Percentiles rank a stretch among this genome's conserved stretches.
phyloP scores from a whole-genome alignment of 495 filamentous ascomycete species.

The Penicillium pulvis region DNA sequence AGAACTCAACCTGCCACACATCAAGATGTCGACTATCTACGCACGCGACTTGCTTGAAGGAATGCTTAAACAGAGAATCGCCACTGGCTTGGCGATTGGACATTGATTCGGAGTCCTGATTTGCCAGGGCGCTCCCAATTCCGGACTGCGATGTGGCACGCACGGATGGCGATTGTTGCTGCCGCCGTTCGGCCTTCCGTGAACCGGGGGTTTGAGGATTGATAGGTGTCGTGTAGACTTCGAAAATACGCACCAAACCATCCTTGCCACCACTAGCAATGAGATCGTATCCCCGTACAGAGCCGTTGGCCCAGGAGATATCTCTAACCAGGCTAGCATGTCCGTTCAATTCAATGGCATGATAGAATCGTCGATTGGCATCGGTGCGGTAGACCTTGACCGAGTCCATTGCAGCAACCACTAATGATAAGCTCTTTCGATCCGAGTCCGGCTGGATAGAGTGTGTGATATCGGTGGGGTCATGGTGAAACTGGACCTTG shows the following conservation, averaged over 20 bases:
- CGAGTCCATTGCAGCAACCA: conserved; percentile 79
- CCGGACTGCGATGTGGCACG: conserved; percentile 50
- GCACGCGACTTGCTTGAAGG: conserved; percentile 48
- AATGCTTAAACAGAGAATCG: conserved; percentile 46
- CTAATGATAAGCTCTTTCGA: conserved; percentile 69
- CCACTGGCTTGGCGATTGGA: conserved; percentile 36
- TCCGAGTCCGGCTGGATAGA: conserved; percentile 76
- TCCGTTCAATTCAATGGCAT: conserved; percentile 69
- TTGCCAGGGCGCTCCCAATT: conserved; percentile 54
- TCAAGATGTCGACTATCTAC: conserved; percentile 53
- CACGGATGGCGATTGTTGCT: conserved; percentile 36
- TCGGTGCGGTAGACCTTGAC: conserved; percentile 82
- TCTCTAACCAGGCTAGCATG: conserved; percentile 82
- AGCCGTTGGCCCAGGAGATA: conserved; percentile 89
- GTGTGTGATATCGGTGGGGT: conserved; percentile 74
- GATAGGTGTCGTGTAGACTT: conserved; percentile 60
- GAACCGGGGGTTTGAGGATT: conserved; percentile 32
- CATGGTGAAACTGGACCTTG: conserved; percentile 81
- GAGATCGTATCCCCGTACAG: conserved; percentile 82
- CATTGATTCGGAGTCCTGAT: conserved; percentile 33
- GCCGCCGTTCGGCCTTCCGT: conserved; percentile 33
- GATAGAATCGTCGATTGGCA: conserved; percentile 67
- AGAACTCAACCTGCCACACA: conserved; percentile 53
- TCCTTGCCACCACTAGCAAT: conserved; percentile 93
- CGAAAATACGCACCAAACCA: conserved; percentile 81